Percentiles rank a stretch among this genome's conserved stretches.
Evolutionary conservation across 2,329 filamentous ascomycete genomes (phyloP).

Genomic region (Coniella lustricola): DNA sequence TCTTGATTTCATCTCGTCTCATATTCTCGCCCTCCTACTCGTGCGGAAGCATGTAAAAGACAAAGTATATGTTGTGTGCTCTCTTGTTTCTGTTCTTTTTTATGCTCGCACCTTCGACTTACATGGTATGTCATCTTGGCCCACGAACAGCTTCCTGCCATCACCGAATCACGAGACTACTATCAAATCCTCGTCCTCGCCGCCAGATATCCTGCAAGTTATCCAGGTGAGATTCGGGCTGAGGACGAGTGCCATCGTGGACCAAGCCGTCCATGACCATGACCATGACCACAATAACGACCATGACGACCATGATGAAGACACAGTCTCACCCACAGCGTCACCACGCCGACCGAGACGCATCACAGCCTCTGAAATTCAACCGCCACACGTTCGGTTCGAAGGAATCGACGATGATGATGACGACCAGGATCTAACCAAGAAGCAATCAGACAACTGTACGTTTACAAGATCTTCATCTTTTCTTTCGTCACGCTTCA

Average conservation of each 20-base stretch:
- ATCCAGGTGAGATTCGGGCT: slow-evolving; percentile 7
- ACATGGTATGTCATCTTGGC: neutral
- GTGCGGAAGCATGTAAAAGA: no score
- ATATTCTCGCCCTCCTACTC: no score
- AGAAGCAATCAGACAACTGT: neutral
- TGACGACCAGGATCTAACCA: neutral
- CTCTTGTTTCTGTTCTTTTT: no score
- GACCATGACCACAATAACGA: neutral
- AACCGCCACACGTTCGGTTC: neutral
- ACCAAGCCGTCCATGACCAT: no score
- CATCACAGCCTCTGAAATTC: neutral
- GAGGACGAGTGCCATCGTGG: neutral
- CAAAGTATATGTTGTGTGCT: no score
- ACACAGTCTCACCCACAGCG: slow-evolving; percentile 8
- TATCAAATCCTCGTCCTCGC: neutral
- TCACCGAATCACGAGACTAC: neutral
- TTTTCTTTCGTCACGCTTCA: no score
- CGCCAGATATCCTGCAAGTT: slow-evolving; percentile 2
- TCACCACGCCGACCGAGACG: slow-evolving; percentile 5
- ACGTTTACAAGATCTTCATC: no score
- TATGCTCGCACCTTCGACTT: no score
- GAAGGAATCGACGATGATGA: neutral
- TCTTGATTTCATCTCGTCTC: no score
- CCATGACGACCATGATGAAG: neutral
- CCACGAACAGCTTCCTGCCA: slow-evolving; percentile 9